phyloP scores from a whole-genome alignment of 495 filamentous ascomycete species.

The Rhypophila decipiens region DNA sequence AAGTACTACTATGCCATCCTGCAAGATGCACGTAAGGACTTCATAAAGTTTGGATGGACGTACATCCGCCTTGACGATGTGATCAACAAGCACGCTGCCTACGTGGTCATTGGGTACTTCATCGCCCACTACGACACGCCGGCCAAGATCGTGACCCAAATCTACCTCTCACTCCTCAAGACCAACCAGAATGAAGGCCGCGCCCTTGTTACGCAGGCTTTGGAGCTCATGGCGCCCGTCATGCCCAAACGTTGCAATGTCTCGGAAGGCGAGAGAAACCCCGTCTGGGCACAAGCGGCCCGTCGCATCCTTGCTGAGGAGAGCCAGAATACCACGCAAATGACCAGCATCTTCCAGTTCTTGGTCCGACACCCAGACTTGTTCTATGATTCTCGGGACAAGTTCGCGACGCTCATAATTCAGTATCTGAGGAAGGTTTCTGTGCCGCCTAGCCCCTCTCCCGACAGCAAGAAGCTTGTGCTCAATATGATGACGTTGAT shows the following conservation, averaged over 20 bases:
- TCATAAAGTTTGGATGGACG: constrained; percentile 99
- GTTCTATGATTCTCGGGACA: constrained; percentile 91
- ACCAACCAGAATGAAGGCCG: constrained; percentile 94
- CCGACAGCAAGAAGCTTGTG: constrained; percentile 87
- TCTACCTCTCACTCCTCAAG: constrained; percentile 82
- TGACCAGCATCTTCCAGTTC: constrained; percentile 96
- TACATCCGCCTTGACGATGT: constrained; percentile 96
- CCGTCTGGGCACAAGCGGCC: constrained; percentile 83
- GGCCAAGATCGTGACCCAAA: constrained; percentile 88
- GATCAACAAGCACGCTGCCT: constrained; percentile 98
- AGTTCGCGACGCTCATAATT: constrained; percentile 83
- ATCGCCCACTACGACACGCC: constrained; percentile 96
- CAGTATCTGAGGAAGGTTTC: constrained; percentile 84
- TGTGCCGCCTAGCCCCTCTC: constrained; percentile 73
- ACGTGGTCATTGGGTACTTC: constrained; percentile 95
- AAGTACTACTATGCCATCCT: constrained; percentile 84
- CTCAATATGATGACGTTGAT: constrained; percentile 85
- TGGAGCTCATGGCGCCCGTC: constrained; percentile 90
- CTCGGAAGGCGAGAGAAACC: constrained; percentile 40
- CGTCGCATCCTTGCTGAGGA: constrained; percentile 90
- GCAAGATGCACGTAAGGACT: constrained; percentile 88
- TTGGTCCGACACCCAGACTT: constrained; percentile 85
- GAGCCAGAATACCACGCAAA: constrained; percentile 91
- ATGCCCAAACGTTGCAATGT: constrained; percentile 66
- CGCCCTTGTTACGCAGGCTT: constrained; percentile 83